These are phyloP conservation scores for Calycina marina DNA, from an alignment of 2,329 filamentous ascomycete species.

Conservation along the genomic window DNA sequence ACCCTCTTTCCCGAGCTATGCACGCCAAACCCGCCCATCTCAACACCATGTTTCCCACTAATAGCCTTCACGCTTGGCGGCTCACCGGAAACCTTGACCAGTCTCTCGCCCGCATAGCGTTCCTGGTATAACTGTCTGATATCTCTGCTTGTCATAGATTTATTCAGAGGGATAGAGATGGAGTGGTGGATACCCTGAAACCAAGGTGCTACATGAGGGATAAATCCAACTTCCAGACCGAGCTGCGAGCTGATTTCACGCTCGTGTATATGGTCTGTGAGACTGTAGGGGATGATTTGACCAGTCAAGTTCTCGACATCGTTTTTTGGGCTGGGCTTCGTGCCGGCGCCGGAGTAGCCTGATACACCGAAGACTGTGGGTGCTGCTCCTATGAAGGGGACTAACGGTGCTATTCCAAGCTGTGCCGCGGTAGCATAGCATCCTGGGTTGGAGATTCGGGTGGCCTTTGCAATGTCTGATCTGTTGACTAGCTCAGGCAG, in stretches of 20 bases:
- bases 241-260: constrained; percentile 74
- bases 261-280: constrained; percentile 94
- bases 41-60: constrained; percentile 70
- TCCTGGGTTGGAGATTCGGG: constrained; percentile 79
- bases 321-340: constrained; percentile 89
- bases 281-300: constrained; percentile 81
- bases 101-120: constrained; percentile 85
- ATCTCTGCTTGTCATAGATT: constrained; percentile 79
- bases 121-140: constrained; percentile 93
- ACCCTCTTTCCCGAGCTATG: constrained; percentile 79
- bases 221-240: constrained; percentile 62
- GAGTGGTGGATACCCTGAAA: constrained; percentile 92
- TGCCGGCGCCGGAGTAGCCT: constrained; percentile 89
- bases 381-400: constrained; percentile 59
- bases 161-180: constrained; percentile 75
- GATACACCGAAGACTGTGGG: constrained; percentile 83
- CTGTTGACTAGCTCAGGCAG: constrained; percentile 75
- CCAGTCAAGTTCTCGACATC: constrained; percentile 68
- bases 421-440: constrained; percentile 93
- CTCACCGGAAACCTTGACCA: constrained; percentile 85
- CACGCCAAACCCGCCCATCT: constrained; percentile 93
- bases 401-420: constrained; percentile 70
- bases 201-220: constrained; percentile 91
- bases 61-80: constrained; percentile 77
- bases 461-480: constrained; percentile 60